Evolutionary conservation across 2,329 filamentous ascomycete species (phyloP).

Genomic region (Xylaria polymorpha): DNA sequence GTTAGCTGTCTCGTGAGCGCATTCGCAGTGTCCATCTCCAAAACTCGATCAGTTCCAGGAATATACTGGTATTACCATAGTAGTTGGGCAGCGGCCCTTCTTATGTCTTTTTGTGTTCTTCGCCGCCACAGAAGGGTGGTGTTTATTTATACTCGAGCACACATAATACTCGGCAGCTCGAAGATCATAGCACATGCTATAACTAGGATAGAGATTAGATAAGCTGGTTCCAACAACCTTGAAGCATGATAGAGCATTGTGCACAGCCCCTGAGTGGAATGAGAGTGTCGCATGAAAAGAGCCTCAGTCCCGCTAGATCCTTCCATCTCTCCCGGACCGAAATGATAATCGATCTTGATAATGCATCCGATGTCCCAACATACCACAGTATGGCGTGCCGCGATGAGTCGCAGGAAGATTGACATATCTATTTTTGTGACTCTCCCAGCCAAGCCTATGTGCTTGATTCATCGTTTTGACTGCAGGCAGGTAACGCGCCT

Average conservation of each 20-base stretch:
- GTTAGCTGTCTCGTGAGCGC: background rate
- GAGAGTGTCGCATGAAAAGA: slow-evolving; percentile 29
- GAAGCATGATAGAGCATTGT: slow-evolving; percentile 22
- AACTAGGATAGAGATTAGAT: slow-evolving; percentile 1
- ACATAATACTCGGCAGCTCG: background rate
- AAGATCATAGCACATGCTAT: too few species aligned
- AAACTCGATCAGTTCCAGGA: background rate
- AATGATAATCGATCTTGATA: slow-evolving; percentile 22
- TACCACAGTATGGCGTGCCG: background rate
- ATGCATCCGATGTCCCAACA: slow-evolving; percentile 12
- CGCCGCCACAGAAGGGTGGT: background rate
- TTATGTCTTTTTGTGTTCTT: background rate
- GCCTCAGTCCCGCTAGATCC: slow-evolving; percentile 32
- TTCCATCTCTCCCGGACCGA: slow-evolving; percentile 9
- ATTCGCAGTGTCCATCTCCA: background rate
- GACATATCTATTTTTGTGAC: slow-evolving; percentile 5
- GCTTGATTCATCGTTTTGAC: background rate
- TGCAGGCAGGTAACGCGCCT: background rate
- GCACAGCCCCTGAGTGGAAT: slow-evolving; percentile 27
- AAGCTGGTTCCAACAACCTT: slow-evolving; percentile 2
- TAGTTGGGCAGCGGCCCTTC: slow-evolving; percentile 4
- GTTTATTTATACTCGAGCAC: background rate
- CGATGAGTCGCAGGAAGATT: background rate
- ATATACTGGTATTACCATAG: background rate
- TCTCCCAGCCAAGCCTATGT: background rate